Evolutionary conservation across 495 filamentous ascomycete genomes (phyloP), one percentile per base, ranked within the genome.

Genomic region (Trichoderma parareesei): DNA sequence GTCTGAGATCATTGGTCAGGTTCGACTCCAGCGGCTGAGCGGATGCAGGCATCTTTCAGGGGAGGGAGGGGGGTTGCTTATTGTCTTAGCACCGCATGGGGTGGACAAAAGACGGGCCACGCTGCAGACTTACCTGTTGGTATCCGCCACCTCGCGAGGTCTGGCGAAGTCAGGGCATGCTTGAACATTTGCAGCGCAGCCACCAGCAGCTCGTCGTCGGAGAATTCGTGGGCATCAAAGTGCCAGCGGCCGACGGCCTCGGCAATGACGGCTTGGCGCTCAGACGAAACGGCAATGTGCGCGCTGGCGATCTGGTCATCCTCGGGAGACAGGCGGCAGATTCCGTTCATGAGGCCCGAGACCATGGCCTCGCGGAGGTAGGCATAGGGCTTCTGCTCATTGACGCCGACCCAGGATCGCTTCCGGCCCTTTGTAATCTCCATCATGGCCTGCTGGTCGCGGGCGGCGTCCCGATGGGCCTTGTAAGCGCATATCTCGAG

Each of bases 361-460:
- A 98, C 93, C 90, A 90, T 90, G 61, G 75, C 78, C 79, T 96
- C 92, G 69, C 91, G 81, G 66, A 96, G 79, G 75, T 95, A 97
- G 35, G 89, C 86, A 78, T 91, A 96, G n/a, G 89, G 89, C 71
- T 92, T 90, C 70, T 88, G 83, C 71, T 93, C 87, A 68, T 89
- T 83, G n/a, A 93, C 83, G 38, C 92, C 92, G 48, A 97, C 91
- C 92, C 91, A 96, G 2, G 93, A 96, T 61, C 90, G 85, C 74
- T 94, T 95, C 62, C 93, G 82, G 27, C 83, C 82, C 67, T 86
- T 84, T 68, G 85, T 90, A 62, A 82, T 74, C 33, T 88, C 85
- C 14, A 90, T 67, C 61, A 90, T 82, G 4, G 84, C 81, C 37
- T 86, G 83, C 71, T 90, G 85, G 62, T 90, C 87, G 70, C 82